Conservation (phyloP, 2,329 filamentous ascomycete species). For the Canariomyces notabilis region DNA sequence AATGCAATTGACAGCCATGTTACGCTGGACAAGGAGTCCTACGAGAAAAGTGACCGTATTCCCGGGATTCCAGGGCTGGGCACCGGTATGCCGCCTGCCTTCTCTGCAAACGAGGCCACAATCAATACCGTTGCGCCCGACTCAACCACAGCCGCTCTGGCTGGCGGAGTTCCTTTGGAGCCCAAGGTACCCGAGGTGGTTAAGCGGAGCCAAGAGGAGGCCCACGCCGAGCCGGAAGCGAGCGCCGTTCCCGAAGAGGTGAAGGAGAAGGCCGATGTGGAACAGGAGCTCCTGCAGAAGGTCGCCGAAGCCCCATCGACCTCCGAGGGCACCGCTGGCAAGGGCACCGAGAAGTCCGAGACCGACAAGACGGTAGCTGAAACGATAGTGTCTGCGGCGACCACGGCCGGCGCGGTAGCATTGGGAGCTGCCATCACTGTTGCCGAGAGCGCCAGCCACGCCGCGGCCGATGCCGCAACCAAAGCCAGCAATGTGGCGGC, state of each 20-base stretch:
- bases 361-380: conserved; percentile 38
- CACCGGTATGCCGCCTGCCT: conserved; percentile 67
- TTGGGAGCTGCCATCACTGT: conserved; percentile 26
- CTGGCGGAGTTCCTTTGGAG: conserved; percentile 60
- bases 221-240: conserved; percentile 60
- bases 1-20: conserved; percentile 69
- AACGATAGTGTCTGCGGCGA: conserved; percentile 37
- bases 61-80: conserved; percentile 76
- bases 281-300: conserved; percentile 65
- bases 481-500: conserved; percentile 9
- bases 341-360: conserved; percentile 50
- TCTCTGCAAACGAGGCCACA: conserved; percentile 36
- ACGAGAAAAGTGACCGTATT: conserved; percentile 70
- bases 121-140: conserved; percentile 50
- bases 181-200: conserved; percentile 57
- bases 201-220: conserved; percentile 66
- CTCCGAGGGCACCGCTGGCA: conserved; percentile 50
- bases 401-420: conserved; percentile 39
- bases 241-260: conserved; percentile 62
- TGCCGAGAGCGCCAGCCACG: conserved; percentile 26
- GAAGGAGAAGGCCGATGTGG: conserved; percentile 64
- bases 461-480: conserved; percentile 31
- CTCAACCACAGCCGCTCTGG: conserved; percentile 65
- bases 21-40: conserved; percentile 76
- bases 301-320: conserved; percentile 57